These are phyloP conservation scores for Colletotrichum lini DNA, from an alignment of 2,329 filamentous ascomycete genomes.

Conservation along the genomic window DNA sequence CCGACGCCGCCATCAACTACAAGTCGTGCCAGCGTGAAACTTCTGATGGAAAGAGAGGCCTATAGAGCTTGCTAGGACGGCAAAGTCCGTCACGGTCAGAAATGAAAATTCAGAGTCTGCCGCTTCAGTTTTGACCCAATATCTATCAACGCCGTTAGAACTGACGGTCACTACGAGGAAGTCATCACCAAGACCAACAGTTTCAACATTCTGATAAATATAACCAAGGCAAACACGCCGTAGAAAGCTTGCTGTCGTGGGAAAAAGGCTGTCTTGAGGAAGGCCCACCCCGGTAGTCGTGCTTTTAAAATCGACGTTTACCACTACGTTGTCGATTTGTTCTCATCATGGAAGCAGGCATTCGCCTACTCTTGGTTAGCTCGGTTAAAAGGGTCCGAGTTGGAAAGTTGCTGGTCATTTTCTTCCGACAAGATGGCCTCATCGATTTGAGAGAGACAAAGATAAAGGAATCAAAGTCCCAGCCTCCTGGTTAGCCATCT, in stretches of 20 bases:
- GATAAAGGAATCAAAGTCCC: too few species aligned
- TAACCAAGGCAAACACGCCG: conserved; percentile 74
- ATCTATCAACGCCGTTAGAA: conserved; percentile 72
- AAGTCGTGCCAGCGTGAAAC: too few species aligned
- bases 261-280: conserved; percentile 73
- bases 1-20: conserved; percentile 50
- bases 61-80: conserved; percentile 51
- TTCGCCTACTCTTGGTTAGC: conserved; percentile 75
- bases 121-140: conserved; percentile 67
- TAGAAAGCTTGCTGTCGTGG: conserved; percentile 74
- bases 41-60: conserved; percentile 47
- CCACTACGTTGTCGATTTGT: conserved; percentile 63
- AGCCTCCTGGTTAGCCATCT: conserved; percentile 30
- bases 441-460: conserved; percentile 64
- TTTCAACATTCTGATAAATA: conserved; percentile 70
- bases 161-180: conserved; percentile 70
- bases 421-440: conserved; percentile 70
- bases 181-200: conserved; percentile 72
- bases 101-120: conserved; percentile 69
- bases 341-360: conserved; percentile 71
- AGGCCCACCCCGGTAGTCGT: conserved; percentile 77
- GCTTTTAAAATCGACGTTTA: conserved; percentile 74
- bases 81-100: conserved; percentile 72
- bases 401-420: conserved; percentile 67
- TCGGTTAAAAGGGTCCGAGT: conserved; percentile 75